Conservation (phyloP, 208 protist genomes). For the Acanthamoeba royreba region DNA sequence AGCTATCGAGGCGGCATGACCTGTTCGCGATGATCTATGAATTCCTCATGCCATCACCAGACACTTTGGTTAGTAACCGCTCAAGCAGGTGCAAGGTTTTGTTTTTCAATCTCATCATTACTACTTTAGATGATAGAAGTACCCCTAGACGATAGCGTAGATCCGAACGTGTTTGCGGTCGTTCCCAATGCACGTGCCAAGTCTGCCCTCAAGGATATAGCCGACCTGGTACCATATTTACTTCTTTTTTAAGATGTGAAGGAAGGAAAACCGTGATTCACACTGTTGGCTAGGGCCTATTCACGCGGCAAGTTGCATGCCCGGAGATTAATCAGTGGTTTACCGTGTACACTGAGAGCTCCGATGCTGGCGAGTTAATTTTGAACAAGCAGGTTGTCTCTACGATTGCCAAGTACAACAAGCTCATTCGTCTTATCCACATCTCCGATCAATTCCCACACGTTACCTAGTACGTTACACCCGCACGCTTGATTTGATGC, state of each 20-base stretch:
- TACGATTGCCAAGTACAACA: background rate
- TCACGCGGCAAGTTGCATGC: background rate
- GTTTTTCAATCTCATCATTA: background rate
- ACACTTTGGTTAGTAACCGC: background rate
- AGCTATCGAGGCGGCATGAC: background rate
- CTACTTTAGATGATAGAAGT: background rate
- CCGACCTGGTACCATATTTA: background rate
- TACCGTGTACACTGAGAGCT: background rate
- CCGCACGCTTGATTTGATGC: background rate
- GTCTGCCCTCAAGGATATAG: background rate
- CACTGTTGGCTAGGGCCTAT: too few species aligned
- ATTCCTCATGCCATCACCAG: background rate
- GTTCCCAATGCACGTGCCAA: background rate
- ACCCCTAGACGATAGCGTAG: background rate
- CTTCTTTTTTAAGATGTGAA: background rate
- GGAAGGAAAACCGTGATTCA: background rate
- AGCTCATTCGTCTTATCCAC: background rate
- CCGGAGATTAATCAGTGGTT: background rate
- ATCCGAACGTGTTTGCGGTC: background rate
- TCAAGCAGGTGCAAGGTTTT: background rate
- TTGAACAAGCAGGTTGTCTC: background rate
- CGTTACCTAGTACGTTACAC: background rate
- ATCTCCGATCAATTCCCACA: conserved; percentile 1
- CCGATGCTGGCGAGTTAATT: background rate
- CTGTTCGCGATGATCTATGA: background rate